Conservation (phyloP, 495 filamentous ascomycete genomes). For the Daldinia grandis region DNA sequence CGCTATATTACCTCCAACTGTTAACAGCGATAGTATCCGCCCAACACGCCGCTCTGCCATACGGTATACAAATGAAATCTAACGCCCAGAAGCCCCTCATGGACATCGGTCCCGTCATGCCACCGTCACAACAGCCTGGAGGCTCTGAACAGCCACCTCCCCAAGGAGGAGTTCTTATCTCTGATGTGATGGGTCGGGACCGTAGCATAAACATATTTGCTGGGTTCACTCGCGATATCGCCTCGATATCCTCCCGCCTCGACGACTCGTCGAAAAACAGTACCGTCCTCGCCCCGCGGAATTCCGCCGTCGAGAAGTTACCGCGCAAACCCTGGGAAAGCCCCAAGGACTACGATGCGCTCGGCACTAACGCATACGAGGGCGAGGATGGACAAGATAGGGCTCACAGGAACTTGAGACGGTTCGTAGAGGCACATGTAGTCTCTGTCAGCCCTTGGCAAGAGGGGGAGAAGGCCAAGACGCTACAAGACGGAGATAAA, state of each 20-base stretch:
- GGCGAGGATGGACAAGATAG: slow-evolving; percentile 80
- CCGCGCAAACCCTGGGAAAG: slow-evolving; percentile 96
- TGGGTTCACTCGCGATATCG: slow-evolving; percentile 82
- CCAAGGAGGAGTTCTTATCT: slow-evolving; percentile 65
- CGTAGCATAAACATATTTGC: slow-evolving; percentile 89
- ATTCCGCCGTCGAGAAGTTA: slow-evolving; percentile 78
- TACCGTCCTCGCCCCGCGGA: slow-evolving; percentile 89
- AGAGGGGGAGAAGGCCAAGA: slow-evolving; percentile 75
- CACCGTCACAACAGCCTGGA: slow-evolving; percentile 44
- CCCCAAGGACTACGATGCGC: slow-evolving; percentile 74
- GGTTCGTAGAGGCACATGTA: slow-evolving; percentile 90
- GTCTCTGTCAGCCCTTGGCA: slow-evolving; percentile 81
- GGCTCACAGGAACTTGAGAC: slow-evolving; percentile 77
- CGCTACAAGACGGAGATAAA: slow-evolving; percentile 68
- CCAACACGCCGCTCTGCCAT: slow-evolving; percentile 27
- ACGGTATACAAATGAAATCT: slow-evolving; percentile 23
- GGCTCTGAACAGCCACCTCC: slow-evolving; percentile 53
- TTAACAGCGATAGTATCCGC: slow-evolving; percentile 31
- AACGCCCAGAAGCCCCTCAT: slow-evolving; percentile 49
- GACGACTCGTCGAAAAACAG: slow-evolving; percentile 75
- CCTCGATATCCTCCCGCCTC: slow-evolving; percentile 72
- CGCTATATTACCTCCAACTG: slow-evolving; percentile 27
- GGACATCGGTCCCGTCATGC: slow-evolving; percentile 49
- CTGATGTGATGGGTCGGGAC: slow-evolving; percentile 85
- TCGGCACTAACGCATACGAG: slow-evolving; percentile 82